Evolutionary conservation across 805 yeast species (phyloP), one percentile per base, ranked within the genome.

Genomic region (Candida pini): DNA sequence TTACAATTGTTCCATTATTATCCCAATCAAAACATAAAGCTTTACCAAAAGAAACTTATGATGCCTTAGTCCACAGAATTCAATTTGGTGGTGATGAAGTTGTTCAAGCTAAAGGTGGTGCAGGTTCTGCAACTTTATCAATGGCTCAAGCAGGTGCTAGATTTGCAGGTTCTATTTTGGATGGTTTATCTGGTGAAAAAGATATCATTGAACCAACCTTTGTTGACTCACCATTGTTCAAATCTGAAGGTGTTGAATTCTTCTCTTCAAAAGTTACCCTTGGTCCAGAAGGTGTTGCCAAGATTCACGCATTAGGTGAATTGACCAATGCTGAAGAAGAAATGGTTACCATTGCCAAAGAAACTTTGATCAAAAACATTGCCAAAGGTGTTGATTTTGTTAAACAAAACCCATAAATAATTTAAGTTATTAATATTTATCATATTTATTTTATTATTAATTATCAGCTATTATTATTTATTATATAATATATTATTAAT

Each of bases 81-180:
- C 97, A 89, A 68, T 88, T 82, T 53, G 92, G 89, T 63, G 92
- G 92, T 69, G 92, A 82, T 60, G 92, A 82, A 67, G 88, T 82
- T 48, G 90, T 83, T 50, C 77, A 81, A 64, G 90, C 90, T 47
- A 83, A 83, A 64, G 71, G 78, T 49, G 90, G 92, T 59, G 79
- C 82, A 38, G 92, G 92, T 42, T 81, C 89, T 23, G 90, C 90
- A 36, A 83, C 92, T 30, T 66, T 83, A 53, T 82, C 90, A 21
- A 83, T 83, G 92, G 90, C 90, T 39, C 81, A 78, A 54, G 89
- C 90, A 30, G 90, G 89, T 53, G 83, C 78, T 57, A 74, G 78
- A 57, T 76, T 83, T 49, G 81, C 87, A 34, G 76, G 74, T 53
- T 68, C 81, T 33, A 74, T 83, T 38, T 67, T 83, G 59, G 66